Percentiles rank a stretch among this genome's conserved stretches.
phyloP scores from a whole-genome alignment of 1,284 basidiomycete genomes.

The Apiotrichum sp. region DNA sequence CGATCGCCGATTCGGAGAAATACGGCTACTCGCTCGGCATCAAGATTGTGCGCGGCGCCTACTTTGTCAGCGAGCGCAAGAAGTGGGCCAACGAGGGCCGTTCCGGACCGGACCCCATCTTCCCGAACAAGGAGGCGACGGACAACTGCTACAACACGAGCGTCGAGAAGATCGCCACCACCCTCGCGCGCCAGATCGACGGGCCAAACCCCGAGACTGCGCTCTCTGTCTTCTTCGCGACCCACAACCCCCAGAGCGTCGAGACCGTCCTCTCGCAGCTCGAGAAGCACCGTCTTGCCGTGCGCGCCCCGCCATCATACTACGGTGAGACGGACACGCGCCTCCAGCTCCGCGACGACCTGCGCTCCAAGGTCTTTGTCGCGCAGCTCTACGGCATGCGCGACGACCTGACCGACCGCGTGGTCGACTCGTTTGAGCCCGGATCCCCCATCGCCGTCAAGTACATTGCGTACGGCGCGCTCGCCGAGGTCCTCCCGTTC shows the following conservation, averaged over 20 bases:
- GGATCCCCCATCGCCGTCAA: conserved; percentile 67
- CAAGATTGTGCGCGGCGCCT: conserved; percentile 93
- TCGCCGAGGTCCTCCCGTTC: conserved; percentile 71
- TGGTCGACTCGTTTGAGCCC: conserved; percentile 57
- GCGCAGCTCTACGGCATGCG: conserved; percentile 86
- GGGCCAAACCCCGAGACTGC: conserved; percentile 47
- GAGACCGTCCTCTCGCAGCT: conserved; percentile 60
- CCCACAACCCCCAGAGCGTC: conserved; percentile 71
- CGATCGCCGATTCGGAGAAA: conserved; percentile 62
- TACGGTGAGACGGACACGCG: not conserved
- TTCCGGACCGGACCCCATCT: conserved; percentile 47
- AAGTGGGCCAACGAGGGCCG: conserved; percentile 40
- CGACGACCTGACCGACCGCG: conserved; percentile 67
- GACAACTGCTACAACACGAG: conserved; percentile 74
- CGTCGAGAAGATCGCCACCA: conserved; percentile 56
- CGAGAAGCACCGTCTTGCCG: conserved; percentile 56
- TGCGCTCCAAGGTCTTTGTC: conserved; percentile 59
- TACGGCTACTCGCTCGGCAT: conserved; percentile 77
- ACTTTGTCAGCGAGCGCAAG: conserved; percentile 66
- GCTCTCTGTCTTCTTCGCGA: conserved; percentile 73
- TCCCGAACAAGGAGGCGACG: conserved; percentile 57
- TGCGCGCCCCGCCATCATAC: not conserved
- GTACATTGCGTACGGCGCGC: conserved; percentile 76
- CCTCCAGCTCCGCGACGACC: conserved; percentile 11
- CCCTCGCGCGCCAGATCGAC: conserved; percentile 45